Evolutionary conservation across 306 rosid genomes (phyloP).

Genomic region (Phaseolus lunatus): DNA sequence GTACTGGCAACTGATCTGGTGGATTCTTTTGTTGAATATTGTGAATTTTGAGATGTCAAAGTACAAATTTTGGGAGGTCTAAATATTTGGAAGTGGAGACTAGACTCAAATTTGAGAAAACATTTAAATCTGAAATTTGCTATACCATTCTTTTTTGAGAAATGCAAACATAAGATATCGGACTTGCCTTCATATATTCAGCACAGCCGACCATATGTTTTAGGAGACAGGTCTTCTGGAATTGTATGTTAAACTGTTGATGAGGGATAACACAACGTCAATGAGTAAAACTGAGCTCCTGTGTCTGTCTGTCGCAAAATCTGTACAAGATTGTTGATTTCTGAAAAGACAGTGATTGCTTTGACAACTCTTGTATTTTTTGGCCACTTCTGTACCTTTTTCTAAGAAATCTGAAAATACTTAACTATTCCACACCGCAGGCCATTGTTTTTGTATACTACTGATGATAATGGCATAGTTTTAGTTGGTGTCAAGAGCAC

Average conservation of each 20-base stretch:
- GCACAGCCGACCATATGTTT: neutral
- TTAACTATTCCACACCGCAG: neutral
- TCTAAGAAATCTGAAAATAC: neutral
- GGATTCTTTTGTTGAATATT: slow-evolving; percentile 35
- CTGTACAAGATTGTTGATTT: neutral
- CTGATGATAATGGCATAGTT: neutral
- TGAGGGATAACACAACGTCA: neutral
- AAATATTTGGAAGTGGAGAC: slow-evolving; percentile 12
- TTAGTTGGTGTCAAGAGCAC: neutral
- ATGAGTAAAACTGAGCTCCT: neutral
- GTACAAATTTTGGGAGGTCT: slow-evolving; percentile 46
- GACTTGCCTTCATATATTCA: slow-evolving; percentile 1
- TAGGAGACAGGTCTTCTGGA: neutral
- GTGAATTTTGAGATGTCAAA: slow-evolving; percentile 41
- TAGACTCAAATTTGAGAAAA: neutral
- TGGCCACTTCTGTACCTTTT: neutral
- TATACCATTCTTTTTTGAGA: neutral
- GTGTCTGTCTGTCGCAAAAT: neutral
- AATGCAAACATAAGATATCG: neutral
- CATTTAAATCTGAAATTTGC: too few relatives aligned
- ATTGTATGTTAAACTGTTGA: neutral
- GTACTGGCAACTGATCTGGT: slow-evolving; percentile 21
- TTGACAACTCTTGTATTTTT: neutral
- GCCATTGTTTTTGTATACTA: neutral
- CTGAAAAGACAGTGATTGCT: neutral